phyloP scores from a whole-genome alignment of 1,139 yeast genomes.

The Suhomyces taliae region DNA sequence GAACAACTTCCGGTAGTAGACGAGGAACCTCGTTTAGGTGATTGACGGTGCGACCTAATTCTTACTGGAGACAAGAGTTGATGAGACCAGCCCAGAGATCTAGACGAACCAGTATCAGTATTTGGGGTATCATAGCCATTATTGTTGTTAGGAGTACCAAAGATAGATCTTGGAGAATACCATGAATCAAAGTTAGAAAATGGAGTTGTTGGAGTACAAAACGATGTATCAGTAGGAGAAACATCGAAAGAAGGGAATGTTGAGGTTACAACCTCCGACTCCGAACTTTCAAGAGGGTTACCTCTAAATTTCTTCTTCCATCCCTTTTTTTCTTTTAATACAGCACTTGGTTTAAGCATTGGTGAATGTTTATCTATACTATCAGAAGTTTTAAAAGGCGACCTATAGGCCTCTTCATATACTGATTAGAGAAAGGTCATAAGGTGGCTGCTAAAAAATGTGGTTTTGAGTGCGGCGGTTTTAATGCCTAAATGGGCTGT shows the following conservation, averaged over 20 bases:
- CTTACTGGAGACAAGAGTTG: constrained; percentile 1
- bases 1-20: too few relatives aligned
- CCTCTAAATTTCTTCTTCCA: neutral
- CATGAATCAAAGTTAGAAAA: neutral
- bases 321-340: neutral
- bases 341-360: neutral
- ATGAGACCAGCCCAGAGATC: constrained; percentile 1
- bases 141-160: neutral
- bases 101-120: neutral
- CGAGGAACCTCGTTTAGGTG: neutral
- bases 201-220: neutral
- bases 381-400: neutral
- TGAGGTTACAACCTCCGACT: neutral
- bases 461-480: too few relatives aligned
- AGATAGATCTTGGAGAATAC: neutral
- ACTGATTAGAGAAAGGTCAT: too few relatives aligned
- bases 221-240: neutral
- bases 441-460: too few relatives aligned
- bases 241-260: constrained; percentile 3
- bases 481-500: too few relatives aligned
- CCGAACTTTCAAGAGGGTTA: neutral
- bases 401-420: too few relatives aligned
- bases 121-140: neutral
- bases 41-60: neutral
- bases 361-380: neutral